Evolutionary conservation across 2,329 filamentous ascomycete species (phyloP), one percentile per base, ranked within the genome.

Genomic region (Beauveria sp.): DNA sequence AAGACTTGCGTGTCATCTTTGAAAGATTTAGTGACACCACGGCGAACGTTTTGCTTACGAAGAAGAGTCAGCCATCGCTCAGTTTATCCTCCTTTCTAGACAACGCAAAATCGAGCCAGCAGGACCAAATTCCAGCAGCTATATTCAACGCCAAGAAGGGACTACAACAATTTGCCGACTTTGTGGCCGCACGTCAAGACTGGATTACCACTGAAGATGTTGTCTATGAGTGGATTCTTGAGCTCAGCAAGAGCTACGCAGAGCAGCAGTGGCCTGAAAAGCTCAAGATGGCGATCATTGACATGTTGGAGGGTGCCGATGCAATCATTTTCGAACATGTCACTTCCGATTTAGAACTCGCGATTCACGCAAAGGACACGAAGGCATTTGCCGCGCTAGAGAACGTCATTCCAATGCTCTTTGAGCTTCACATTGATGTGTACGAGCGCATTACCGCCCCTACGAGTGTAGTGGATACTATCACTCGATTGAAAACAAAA

Each of bases 1-100:
- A 75, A 41, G 82, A 85, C 64, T 68, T 86, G 26, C 79, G 77
- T 3, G 73, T 74, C 24, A 75, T 77, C 6, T 71, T 85, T n/a
- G 68, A 75, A 1, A 72, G 76, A 4, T 84, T 83, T 64, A 78
- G 77, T 47, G 80, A 84, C 59, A 80, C 83, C n/a, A 76, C 76
- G 7, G 81, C 81, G 0, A 79, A 77, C 63, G 74, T 82, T 5
- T 69, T 86, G 12, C 70, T 84, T 14, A 79, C 74, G 63, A 84
- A 84, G 64, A 80, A 80, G 60, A 80, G 83, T 51, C 73, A 77
- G 24, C 75, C 79, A 0, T 77, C 78, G 12, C 72, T 83, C 34
- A 82, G 82, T 9, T 75, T 86, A 18, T 84, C 81, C 1, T 84
- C 83, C 4, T 87, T 88, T 65, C 76, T 88, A 4, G 85, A 88